Conservation (phyloP, 1,284 basidiomycete species). For the Ceratobasidium sp. region DNA sequence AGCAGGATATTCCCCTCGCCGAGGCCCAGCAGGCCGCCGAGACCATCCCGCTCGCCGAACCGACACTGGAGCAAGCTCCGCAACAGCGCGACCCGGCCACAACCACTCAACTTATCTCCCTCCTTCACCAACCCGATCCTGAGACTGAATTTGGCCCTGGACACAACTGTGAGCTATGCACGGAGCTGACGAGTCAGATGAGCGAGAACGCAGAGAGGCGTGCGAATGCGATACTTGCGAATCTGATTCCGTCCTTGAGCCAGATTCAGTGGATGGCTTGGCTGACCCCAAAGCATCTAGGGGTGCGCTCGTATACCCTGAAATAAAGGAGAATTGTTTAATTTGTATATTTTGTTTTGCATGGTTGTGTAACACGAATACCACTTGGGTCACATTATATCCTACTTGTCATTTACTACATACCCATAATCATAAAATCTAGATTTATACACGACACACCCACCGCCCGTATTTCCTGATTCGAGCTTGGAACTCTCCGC, state of each 20-base stretch:
- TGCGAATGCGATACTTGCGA: constrained; percentile 14
- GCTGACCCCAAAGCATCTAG: constrained; percentile 16
- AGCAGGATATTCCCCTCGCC: background rate
- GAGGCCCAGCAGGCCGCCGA: constrained; percentile 1
- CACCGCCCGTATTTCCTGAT: too few species aligned
- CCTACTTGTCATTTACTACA: too few species aligned
- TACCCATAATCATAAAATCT: too few species aligned
- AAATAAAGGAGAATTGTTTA: too few species aligned
- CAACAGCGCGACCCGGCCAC: background rate
- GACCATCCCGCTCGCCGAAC: constrained; percentile 5
- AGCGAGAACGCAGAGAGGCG: background rate
- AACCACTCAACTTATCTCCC: constrained; percentile 28
- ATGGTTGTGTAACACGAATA: too few species aligned
- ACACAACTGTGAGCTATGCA: constrained; percentile 5
- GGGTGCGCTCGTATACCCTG: background rate
- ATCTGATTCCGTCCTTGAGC: constrained; percentile 13
- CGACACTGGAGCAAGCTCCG: background rate
- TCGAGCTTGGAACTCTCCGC: too few species aligned
- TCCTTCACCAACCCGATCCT: constrained; percentile 20
- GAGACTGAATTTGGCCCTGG: constrained; percentile 7
- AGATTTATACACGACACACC: too few species aligned
- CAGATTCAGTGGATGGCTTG: constrained; percentile 26
- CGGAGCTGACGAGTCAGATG: background rate
- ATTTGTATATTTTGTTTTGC: too few species aligned
- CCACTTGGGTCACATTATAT: too few species aligned